Evolutionary conservation across 2,329 filamentous ascomycete species (phyloP), one percentile per base, ranked within the genome.

Genomic region (Fonsecaea pedrosoi): DNA sequence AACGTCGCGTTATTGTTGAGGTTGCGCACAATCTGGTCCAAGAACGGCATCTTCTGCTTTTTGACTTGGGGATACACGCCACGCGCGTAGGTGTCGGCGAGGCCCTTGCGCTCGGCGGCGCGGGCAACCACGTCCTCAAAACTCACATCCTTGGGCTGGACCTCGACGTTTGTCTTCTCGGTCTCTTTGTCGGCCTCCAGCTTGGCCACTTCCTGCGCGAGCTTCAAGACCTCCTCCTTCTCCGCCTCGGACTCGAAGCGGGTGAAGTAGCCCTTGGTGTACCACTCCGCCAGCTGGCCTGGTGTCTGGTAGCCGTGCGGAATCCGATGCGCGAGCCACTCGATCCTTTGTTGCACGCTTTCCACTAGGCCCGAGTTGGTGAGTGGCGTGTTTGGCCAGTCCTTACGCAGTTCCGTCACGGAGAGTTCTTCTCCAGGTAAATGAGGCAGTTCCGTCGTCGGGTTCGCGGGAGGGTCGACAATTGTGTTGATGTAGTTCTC

Each of bases 381-480:
- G 13, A 72, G 63, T 1, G 72, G 71, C 12, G 70, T 73, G 64
- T 72, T 70, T 9, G 72, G 72, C 72, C 72, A 74, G 62, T 74
- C 72, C 10, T 63, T 62, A 53, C 66, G 70, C 30, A 74, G 59
- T 15, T 64, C 60, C 15, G 69, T 64, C 30, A 69, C 45, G 4
- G 66, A 67, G 38, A 71, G 57, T 9, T 62, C 45, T n/a, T 70
- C 32, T 13, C 62, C 65, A 7, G 72, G 72, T 2, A 68, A 64
- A 48, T 73, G 64, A 25, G 66, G 55, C 18, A 70, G 53, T 40
- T 66, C 64, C 13, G 72, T 69, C 8, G 71, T 71, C 50, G 71
- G 71, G 45, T 72, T 72, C 3, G 42, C 60, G 4, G 71, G 69
- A n/a, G 48, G 67, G 50, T 72, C 71, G 40, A 72, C 48, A 35